These are phyloP conservation scores for Fusarium sulawesiense DNA, from an alignment of 2,329 filamentous ascomycete genomes.

Conservation along the genomic window DNA sequence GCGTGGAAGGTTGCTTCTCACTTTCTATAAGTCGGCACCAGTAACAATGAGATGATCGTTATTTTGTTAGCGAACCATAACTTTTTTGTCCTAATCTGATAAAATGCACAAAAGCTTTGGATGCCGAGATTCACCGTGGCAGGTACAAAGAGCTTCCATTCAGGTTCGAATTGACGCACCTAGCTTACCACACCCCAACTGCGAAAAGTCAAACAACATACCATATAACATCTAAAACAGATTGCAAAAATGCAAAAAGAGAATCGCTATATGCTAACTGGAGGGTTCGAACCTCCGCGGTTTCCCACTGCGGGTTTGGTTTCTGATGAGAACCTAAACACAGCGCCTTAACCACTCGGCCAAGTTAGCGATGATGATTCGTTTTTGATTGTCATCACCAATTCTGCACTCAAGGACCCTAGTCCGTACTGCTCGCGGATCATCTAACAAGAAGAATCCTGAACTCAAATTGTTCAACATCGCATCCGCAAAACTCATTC, in stretches of 20 bases:
- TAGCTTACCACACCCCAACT: too few relatives aligned
- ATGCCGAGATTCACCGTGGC: too few relatives aligned
- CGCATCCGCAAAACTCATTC: not conserved
- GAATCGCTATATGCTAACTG: slow-evolving; percentile 36
- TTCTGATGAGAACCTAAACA: slow-evolving; percentile 42
- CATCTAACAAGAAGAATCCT: not conserved
- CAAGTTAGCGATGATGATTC: slow-evolving; percentile 40
- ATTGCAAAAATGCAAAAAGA: not conserved
- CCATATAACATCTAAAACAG: too few relatives aligned
- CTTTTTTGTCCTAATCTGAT: too few relatives aligned
- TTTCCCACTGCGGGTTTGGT: slow-evolving; percentile 44
- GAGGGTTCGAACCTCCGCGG: slow-evolving; percentile 44
- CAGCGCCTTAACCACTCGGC: slow-evolving; percentile 44
- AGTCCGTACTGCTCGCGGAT: rapidly evolving
- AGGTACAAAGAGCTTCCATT: too few relatives aligned
- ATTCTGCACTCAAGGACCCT: rapidly evolving
- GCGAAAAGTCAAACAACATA: too few relatives aligned
- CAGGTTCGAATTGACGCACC: too few relatives aligned
- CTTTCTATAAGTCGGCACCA: not conserved
- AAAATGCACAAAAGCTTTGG: too few relatives aligned
- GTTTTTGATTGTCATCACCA: not conserved
- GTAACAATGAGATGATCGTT: rapidly evolving
- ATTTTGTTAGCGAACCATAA: not conserved
- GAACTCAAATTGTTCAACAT: not conserved
- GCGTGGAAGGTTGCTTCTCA: slow-evolving; percentile 14